Conservation (phyloP, 2,329 filamentous ascomycete species). For the Capronia americana region DNA sequence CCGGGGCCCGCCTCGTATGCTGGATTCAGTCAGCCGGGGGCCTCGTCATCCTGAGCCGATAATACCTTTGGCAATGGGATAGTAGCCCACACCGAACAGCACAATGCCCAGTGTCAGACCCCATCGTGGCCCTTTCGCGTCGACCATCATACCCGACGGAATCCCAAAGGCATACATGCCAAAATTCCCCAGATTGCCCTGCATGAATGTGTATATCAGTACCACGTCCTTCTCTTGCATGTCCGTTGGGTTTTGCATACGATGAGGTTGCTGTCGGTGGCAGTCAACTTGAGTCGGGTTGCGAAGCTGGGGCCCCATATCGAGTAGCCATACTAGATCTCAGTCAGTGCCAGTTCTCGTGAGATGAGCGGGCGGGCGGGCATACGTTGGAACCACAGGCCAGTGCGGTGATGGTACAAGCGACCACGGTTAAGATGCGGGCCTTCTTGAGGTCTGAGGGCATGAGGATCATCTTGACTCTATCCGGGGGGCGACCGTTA, state of each 20-base stretch:
- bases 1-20: conserved; percentile 75
- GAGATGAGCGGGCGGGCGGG: conserved; percentile 44
- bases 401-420: conserved; percentile 82
- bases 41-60: conserved; percentile 8
- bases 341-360: conserved; percentile 19
- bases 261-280: conserved; percentile 93
- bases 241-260: conserved; percentile 55
- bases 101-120: conserved; percentile 77
- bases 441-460: conserved; percentile 50
- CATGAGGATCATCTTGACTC: conserved; percentile 21
- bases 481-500: conserved; percentile 1
- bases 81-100: conserved; percentile 79
- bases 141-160: conserved; percentile 85
- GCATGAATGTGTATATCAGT: conserved; percentile 35
- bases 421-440: conserved; percentile 81
- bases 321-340: conserved; percentile 87
- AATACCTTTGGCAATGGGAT: conserved; percentile 69
- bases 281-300: conserved; percentile 80
- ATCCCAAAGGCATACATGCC: conserved; percentile 94
- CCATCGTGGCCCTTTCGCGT: conserved; percentile 78
- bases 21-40: conserved; percentile 45
- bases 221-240: conserved; percentile 11
- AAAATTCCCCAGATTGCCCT: conserved; percentile 65
- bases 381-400: conserved; percentile 92
- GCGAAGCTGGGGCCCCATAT: conserved; percentile 98